These are phyloP conservation scores for Colletotrichum limetticola DNA, from an alignment of 2,329 filamentous ascomycete genomes.

Conservation along the genomic window DNA sequence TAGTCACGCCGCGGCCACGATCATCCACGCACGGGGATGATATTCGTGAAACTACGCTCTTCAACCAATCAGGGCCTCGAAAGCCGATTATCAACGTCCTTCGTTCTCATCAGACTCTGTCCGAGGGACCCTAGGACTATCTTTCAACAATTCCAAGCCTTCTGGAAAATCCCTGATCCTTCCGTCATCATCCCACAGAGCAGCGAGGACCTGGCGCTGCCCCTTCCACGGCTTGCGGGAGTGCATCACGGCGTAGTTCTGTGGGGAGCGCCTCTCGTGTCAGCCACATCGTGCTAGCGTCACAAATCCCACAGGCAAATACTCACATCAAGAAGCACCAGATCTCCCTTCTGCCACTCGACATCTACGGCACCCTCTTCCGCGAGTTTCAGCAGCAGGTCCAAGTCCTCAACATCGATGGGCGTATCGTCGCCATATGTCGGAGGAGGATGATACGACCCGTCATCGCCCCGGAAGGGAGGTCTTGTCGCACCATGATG, in stretches of 20 bases:
- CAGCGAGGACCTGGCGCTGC: conserved; percentile 44
- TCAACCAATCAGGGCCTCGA: neutral
- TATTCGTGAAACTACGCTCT: neutral
- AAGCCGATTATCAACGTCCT: neutral
- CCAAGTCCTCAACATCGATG: conserved; percentile 43
- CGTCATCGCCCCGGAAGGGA: conserved; percentile 45
- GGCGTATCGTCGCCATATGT: conserved; percentile 42
- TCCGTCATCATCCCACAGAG: conserved; percentile 43
- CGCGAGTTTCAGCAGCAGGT: conserved; percentile 42
- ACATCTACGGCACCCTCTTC: conserved; percentile 41
- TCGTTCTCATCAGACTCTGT: neutral
- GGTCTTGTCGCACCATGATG: conserved; percentile 45
- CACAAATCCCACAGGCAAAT: neutral
- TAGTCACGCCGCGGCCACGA: neutral
- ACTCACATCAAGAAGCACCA: conserved; percentile 45
- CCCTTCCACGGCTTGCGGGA: conserved; percentile 45
- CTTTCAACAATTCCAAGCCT: conserved; percentile 35
- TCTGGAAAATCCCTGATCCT: conserved; percentile 41
- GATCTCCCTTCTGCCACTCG: conserved; percentile 43
- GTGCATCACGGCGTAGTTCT: conserved; percentile 49
- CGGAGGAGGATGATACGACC: conserved; percentile 47
- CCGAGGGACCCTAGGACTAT: conserved; percentile 30
- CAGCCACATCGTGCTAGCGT: conserved; percentile 21
- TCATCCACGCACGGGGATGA: neutral
- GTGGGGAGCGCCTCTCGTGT: neutral